Conservation (phyloP, 768 basidiomycete genomes). For the Suillus alpinus region DNA sequence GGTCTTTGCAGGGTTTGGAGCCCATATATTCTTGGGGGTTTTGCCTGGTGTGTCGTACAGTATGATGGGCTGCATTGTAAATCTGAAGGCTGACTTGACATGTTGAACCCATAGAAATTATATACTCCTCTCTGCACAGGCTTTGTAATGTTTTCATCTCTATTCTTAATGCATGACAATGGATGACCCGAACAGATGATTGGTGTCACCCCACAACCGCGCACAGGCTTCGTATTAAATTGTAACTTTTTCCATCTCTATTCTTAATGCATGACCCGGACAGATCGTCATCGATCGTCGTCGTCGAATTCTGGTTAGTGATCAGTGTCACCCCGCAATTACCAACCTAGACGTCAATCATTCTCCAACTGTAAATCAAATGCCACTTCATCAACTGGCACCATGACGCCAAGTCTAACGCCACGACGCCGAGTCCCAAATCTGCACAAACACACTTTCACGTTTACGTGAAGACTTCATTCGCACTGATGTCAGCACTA, state of each 20-base stretch:
- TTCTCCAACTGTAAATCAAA: neutral
- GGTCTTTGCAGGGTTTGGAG: slow-evolving; percentile 33
- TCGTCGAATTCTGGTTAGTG: neutral
- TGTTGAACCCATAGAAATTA: neutral
- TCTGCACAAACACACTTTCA: neutral
- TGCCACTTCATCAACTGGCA: neutral
- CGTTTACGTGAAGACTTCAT: neutral
- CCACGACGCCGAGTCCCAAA: neutral
- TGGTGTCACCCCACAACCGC: too few species aligned
- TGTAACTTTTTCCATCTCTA: too few species aligned
- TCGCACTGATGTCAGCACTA: neutral
- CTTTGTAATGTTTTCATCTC: neutral
- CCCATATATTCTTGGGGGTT: slow-evolving; percentile 25
- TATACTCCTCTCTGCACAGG: neutral
- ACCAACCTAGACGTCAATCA: neutral
- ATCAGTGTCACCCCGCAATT: neutral
- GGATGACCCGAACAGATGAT: neutral
- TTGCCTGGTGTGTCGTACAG: slow-evolving; percentile 40
- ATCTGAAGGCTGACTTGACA: neutral
- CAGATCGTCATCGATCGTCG: too few species aligned
- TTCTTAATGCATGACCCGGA: too few species aligned
- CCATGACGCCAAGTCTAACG: neutral
- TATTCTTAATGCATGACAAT: neutral
- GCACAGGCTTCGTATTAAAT: too few species aligned
- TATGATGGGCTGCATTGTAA: slow-evolving; percentile 21